These are phyloP conservation scores for Haematococcus lacustris DNA, from an alignment of 139 green algal species.

Conservation along the genomic window DNA sequence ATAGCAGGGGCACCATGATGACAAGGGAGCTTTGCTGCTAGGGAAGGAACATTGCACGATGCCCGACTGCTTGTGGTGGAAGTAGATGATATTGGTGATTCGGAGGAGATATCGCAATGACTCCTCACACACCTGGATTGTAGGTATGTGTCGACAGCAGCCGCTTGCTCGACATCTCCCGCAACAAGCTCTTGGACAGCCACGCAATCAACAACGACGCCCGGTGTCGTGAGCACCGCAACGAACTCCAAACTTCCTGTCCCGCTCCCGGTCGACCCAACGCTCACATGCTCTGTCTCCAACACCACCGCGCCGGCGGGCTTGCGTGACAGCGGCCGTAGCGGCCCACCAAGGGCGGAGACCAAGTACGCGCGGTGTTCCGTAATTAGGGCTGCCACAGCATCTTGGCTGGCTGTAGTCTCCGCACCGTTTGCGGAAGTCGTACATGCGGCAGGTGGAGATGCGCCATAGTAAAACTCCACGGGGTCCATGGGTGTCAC, in stretches of 20 bases:
- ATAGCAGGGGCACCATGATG: too few relatives aligned
- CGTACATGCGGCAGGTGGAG: too few relatives aligned
- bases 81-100: neutral
- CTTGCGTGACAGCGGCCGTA: slow-evolving; percentile 29
- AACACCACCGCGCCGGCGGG: slow-evolving; percentile 43
- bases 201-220: neutral
- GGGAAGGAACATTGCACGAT: too few relatives aligned
- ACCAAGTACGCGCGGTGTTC: slow-evolving; percentile 38
- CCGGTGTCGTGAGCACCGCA: slow-evolving; percentile 22
- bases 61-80: too few relatives aligned
- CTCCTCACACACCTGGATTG: slow-evolving; percentile 9
- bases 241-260: too few relatives aligned
- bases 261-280: too few relatives aligned
- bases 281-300: slow-evolving; percentile 42
- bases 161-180: slow-evolving; percentile 22
- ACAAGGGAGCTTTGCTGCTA: too few relatives aligned
- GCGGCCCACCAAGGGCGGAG: slow-evolving; percentile 41
- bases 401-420: too few relatives aligned
- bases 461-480: slow-evolving; percentile 67
- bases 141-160: slow-evolving; percentile 21
- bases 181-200: slow-evolving; percentile 5
- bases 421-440: too few relatives aligned
- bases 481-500: slow-evolving; percentile 64
- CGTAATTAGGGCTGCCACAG: slow-evolving; percentile 11
- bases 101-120: too few relatives aligned